Evolutionary conservation across 2,329 filamentous ascomycete species (phyloP), one percentile per base, ranked within the genome.

Genomic region (Fusarium pseudograminearum): DNA sequence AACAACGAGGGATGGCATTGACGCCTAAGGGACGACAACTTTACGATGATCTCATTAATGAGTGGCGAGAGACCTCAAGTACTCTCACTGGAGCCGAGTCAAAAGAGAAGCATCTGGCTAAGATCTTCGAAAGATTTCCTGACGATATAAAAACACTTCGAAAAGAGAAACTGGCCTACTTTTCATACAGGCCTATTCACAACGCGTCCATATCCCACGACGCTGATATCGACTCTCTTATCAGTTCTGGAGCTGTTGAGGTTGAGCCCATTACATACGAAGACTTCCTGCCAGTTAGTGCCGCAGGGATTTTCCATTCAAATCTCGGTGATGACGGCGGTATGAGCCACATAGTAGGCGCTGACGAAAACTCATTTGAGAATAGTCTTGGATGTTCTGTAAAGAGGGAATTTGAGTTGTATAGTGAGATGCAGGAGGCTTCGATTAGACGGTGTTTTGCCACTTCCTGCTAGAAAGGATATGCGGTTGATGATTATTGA

Each of bases 251-350:
- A 0, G 28, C 78, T 5, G 38, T 86, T 0, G 69, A 77, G 40
- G 78, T 76, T 7, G 71, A 79, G 5, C 83, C 85, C 3, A 79
- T 87, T 20, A 85, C 81, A 0, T 87, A 87, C 58, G 85, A 87
- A 60, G 85, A 87, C 56, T 87, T 87, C 48, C 74, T 87, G 6
- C 85, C 85, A 0, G 73, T 87, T 3, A 85, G 83, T 2, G 85
- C 85, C 0, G 85, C 83, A 1, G 84, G 84, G 0, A 87, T 87
- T 40, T 85, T 85, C 64, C 80, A 80, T 40, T 84, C 82, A 0
- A 85, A 84, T 22, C 69, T 84, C 2, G 63, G 66, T 0, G 40
- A 36, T 5, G 56, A 55, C 8, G 30, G 30, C 2, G 34, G 59
- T 1, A 22, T 61, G 38, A 59, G n/a, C 3, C 45, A 38, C 11